phyloP scores from a whole-genome alignment of 805 yeast species.

The Candida loeiensis region DNA sequence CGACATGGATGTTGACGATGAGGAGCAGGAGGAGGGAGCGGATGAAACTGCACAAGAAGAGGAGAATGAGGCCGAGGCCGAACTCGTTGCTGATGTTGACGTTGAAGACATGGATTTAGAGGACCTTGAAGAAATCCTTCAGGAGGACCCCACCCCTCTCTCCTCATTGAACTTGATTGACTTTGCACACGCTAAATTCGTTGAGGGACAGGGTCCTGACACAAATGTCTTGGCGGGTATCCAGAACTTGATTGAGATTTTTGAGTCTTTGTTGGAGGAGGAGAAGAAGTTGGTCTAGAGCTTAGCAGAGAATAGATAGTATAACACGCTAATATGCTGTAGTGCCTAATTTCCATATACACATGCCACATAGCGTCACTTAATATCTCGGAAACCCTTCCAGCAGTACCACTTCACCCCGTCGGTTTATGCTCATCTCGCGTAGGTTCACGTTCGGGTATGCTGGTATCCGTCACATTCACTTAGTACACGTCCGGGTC shows the following conservation, averaged over 20 bases:
- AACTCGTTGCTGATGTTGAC: slow-evolving; percentile 1
- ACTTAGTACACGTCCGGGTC: no score
- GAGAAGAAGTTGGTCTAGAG: not conserved
- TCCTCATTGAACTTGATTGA: slow-evolving; percentile 73
- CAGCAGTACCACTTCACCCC: no score
- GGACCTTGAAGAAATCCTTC: slow-evolving; percentile 1
- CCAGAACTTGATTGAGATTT: slow-evolving; percentile 49
- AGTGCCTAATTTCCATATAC: not conserved
- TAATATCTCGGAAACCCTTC: no score
- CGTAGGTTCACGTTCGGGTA: no score
- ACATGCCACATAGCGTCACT: no score
- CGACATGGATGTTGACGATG: slow-evolving; percentile 16
- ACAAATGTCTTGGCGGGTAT: slow-evolving; percentile 69
- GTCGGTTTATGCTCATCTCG: no score
- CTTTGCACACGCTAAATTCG: slow-evolving; percentile 78
- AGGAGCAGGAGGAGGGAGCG: slow-evolving; percentile 19
- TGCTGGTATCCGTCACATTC: no score
- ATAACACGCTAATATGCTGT: not conserved
- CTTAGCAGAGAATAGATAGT: not conserved
- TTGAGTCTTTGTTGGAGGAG: slow-evolving; percentile 29
- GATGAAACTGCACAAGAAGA: slow-evolving; percentile 19
- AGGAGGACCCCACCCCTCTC: slow-evolving; percentile 27
- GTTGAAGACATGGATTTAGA: slow-evolving; percentile 1
- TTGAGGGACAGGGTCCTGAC: slow-evolving; percentile 66
- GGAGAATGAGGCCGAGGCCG: slow-evolving; percentile 11